These are phyloP conservation scores for Blastobotrys raffinosifermentans DNA, from an alignment of 1,139 yeast genomes.

Conservation along the genomic window DNA sequence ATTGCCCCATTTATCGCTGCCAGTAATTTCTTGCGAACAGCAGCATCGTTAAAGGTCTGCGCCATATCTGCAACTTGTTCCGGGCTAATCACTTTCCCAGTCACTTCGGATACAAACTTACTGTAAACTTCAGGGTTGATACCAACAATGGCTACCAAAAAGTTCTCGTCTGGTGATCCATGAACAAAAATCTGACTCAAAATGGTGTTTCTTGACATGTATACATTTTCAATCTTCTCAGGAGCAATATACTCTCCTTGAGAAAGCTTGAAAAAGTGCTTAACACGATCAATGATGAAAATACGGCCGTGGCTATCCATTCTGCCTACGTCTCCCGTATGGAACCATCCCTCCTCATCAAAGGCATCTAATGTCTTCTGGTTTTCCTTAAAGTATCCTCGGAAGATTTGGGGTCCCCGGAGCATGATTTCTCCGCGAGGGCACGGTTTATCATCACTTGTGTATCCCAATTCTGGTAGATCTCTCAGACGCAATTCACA, in stretches of 20 bases:
- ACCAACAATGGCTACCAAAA: background rate
- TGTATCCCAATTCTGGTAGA: conserved; percentile 87
- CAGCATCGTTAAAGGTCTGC: background rate
- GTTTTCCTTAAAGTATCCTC: conserved; percentile 77
- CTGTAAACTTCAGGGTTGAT: background rate
- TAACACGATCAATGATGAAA: conserved; percentile 86
- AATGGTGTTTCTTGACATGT: conserved; percentile 49
- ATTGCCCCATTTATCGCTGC: background rate
- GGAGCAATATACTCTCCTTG: conserved; percentile 98
- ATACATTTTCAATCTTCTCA: conserved; percentile 76
- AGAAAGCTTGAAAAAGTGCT: conserved; percentile 90
- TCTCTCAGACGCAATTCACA: conserved; percentile 86
- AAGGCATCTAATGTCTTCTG: conserved; percentile 75
- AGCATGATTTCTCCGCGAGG: conserved; percentile 84
- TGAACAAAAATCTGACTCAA: background rate
- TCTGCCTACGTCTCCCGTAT: conserved; percentile 95
- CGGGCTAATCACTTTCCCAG: background rate
- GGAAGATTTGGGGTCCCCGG: conserved; percentile 64
- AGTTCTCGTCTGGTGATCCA: background rate
- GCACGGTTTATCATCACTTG: conserved; percentile 60
- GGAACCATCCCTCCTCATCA: conserved; percentile 87
- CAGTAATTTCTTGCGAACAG: background rate
- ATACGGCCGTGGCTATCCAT: conserved; percentile 80
- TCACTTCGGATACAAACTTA: background rate
- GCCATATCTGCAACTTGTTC: background rate